Evolutionary conservation across 1,139 yeast species (phyloP).

Genomic region (Candida sanyaensis): DNA sequence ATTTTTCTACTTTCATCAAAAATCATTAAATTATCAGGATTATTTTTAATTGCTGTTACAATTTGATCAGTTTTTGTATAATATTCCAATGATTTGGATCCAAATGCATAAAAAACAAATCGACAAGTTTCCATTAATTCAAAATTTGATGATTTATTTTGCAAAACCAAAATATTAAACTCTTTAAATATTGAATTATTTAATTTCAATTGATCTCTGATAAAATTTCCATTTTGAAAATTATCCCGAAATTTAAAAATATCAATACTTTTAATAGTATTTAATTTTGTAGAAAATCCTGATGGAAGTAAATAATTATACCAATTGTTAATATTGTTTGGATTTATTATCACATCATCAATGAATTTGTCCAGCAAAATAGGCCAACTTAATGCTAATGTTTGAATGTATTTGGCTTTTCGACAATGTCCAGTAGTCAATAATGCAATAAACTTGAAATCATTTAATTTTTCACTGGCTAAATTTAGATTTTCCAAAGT

Average conservation of each 20-base stretch:
- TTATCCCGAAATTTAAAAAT: conserved; percentile 38
- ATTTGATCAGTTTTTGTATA: conserved; percentile 12
- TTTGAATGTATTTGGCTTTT: conserved; percentile 79
- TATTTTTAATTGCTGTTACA: conserved; percentile 2
- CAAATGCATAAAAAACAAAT: conserved; percentile 50
- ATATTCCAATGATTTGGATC: conserved; percentile 31
- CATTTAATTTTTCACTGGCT: conserved; percentile 18
- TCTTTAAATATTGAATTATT: conserved; percentile 36
- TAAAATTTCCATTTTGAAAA: conserved; percentile 20
- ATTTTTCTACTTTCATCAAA: conserved; percentile 24
- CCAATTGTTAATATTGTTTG: conserved; percentile 38
- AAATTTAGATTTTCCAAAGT: conserved; percentile 12
- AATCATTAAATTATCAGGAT: conserved; percentile 17
- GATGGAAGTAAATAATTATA: conserved; percentile 66
- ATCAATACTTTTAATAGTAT: conserved; percentile 42
- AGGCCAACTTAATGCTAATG: conserved; percentile 91
- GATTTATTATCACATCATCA: conserved; percentile 46
- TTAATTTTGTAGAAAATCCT: conserved; percentile 54
- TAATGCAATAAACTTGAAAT: conserved; percentile 60
- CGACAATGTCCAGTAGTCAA: conserved; percentile 59
- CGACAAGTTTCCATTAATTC: conserved; percentile 36
- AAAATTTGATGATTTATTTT: conserved; percentile 22
- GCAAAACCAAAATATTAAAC: conserved; percentile 31
- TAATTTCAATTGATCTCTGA: conserved; percentile 40
- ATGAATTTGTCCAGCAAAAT: conserved; percentile 64